Base-by-base conservation (phyloP, 768 basidiomycete genomes). In the Amanita fuliginea region DNA sequence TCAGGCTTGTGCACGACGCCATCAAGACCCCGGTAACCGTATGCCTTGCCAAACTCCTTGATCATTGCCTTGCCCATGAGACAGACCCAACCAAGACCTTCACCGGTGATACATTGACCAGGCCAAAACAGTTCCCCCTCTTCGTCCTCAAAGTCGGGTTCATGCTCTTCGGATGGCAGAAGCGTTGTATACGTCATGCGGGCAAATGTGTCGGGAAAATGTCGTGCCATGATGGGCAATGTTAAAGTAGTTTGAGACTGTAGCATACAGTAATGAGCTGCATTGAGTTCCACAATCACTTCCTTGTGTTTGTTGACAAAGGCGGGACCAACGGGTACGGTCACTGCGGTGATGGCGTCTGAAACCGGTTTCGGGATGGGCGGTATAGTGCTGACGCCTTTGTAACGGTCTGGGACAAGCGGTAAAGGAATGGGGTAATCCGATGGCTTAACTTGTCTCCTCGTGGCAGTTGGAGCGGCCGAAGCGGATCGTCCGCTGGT, bases 51-150 rank as follows among this genome's bases (percentile, higher is more conserved):
- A 57, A 86, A 83, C 59, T 90, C 87, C 56, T 76, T 79, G 59
- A 90, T 78, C 87, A 90, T 90, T 35, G 86, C 81, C 60, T 83
- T 85, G 56, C 86, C 86, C 78, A 90, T 82, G 24, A 84, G 69
- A 62, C 86, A 89, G n/a, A 88, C 79, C 87, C 87, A 90, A 18
- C 82, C 87, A 26, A 90, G 71, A 43, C 87, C 87, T 62, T 86
- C 83, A 37, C 84, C 85, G 26, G 75, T 83, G 51, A 80, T 69
- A 32, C 76, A 71, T 57, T 86, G 81, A 37, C 80, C 80, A 0
- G 86, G 87, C 87, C 86, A 89, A 59, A 79, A 86, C n/a, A 90
- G 68, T 58, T 89, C 87, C 54, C 86, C 84, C 61, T 87, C 86
- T 55, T 87, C 83, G 56, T 90, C 87, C 61, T 89, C 86, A 47